phyloP scores from a whole-genome alignment of 2,329 filamentous ascomycete species.

The Fusarium haematococcum region DNA sequence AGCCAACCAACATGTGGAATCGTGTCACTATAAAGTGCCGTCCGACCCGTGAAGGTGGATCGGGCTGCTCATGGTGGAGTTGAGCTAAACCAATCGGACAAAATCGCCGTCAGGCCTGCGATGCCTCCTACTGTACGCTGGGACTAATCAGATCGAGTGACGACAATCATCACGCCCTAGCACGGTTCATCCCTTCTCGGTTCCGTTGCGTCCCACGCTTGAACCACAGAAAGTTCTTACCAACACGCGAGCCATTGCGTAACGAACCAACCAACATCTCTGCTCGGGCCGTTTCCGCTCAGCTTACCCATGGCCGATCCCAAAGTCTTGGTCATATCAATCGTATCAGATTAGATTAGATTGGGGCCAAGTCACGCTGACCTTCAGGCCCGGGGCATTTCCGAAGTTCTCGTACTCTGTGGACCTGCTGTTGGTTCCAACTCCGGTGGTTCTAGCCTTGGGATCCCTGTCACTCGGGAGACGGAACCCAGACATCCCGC shows the following conservation, averaged over 20 bases:
- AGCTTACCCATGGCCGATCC: neutral
- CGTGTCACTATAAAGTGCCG: neutral
- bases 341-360: constrained; percentile 40
- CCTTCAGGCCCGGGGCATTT: neutral
- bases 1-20: neutral
- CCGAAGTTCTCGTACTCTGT: constrained; percentile 12
- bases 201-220: neutral
- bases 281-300: constrained; percentile 11
- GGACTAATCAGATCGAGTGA: neutral
- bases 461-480: constrained; percentile 8
- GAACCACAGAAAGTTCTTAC: constrained; percentile 2
- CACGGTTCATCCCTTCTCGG: neutral
- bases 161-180: neutral
- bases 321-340: constrained; percentile 8
- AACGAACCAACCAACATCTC: neutral
- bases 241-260: constrained; percentile 15
- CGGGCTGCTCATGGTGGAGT: neutral
- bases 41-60: neutral
- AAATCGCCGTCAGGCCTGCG: neutral
- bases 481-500: constrained; percentile 12
- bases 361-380: neutral
- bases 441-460: neutral
- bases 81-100: neutral
- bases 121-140: neutral
- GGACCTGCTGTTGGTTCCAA: constrained; percentile 6